Base-by-base conservation (phyloP, 345 rosid genomes). In the Hevea brasiliensis region DNA sequence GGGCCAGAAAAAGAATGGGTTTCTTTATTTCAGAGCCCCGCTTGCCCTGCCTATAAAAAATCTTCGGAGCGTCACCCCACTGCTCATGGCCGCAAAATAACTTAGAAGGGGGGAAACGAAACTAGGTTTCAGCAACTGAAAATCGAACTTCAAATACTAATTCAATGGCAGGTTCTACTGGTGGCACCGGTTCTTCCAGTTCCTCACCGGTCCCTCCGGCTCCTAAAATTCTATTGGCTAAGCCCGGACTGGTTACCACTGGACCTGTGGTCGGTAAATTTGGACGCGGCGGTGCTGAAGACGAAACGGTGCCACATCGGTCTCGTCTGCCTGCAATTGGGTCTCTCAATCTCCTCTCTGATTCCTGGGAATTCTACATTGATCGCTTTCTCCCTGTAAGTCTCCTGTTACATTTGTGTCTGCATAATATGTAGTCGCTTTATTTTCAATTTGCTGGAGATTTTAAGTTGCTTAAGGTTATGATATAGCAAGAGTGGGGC, bases 301-400 rank as follows among this genome's bases (percentile, higher is more conserved):
- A 87, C 9, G 95, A 88, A 40, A 81, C 87, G 41, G 76, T 82
- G 18, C 63, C 78, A 29, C 90, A 82, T 67, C 86, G 90, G 44
- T 79, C 92, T 41, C 93, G 95, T 42, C 78, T 87, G 8, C 97
- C 95, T 48, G 80, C 90, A 4, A 85, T 86, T 18, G 83, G 86
- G 24, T 89, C 92, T 37, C 89, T 90, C 72, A 92, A 92, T 76
- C 87, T 92, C 50, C 93, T 92, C 70, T 88, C 97, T 7, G 97
- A 92, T 73, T 87, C 95, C 8, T 90, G 97, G 97, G 97, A 89
- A 35, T 88, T 92, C 68, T 90, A 92, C 75, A 83, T 87, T 59
- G 97, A 92, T 77, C 95, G 97, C 69, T 85, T 92, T 64, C 88
- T 92, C 42, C 97, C 97, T 17, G 94, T 92, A 88, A 77, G 29